These are phyloP conservation scores for Candida gigantensis DNA, from an alignment of 1,139 yeast genomes.

Conservation along the genomic window DNA sequence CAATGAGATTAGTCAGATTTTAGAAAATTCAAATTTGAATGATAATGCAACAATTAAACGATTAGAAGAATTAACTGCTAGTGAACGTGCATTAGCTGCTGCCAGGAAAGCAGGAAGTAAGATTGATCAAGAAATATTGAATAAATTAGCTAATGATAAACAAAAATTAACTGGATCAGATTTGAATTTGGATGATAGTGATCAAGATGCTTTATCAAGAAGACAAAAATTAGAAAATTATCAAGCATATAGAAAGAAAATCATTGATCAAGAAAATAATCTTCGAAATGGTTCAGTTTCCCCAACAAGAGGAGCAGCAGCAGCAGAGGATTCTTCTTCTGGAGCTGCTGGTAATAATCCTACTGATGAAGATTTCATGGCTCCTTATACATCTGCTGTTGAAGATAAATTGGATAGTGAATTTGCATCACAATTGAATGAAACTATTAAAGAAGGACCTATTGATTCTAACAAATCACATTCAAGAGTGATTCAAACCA, in stretches of 20 bases:
- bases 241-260: slow-evolving; percentile 51
- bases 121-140: slow-evolving; percentile 46
- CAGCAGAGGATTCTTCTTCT: no score
- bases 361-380: slow-evolving; percentile 38
- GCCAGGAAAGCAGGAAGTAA: slow-evolving; percentile 53
- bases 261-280: slow-evolving; percentile 50
- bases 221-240: slow-evolving; percentile 47
- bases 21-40: slow-evolving; percentile 43
- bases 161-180: slow-evolving; percentile 46
- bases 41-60: slow-evolving; percentile 46
- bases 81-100: slow-evolving; percentile 61
- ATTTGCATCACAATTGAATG: slow-evolving; percentile 61
- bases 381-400: slow-evolving; percentile 71
- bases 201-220: slow-evolving; percentile 50
- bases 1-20: slow-evolving; percentile 44
- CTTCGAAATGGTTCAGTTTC: slow-evolving; percentile 10
- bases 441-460: slow-evolving; percentile 60
- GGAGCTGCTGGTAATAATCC: no score
- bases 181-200: slow-evolving; percentile 37
- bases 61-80: slow-evolving; percentile 59
- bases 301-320: slow-evolving; percentile 13
- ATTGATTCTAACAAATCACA: slow-evolving; percentile 57
- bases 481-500: slow-evolving; percentile 63
- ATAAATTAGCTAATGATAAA: slow-evolving; percentile 41
- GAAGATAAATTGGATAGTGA: slow-evolving; percentile 70